Evolutionary conservation across 2,329 filamentous ascomycete species (phyloP), one percentile per base, ranked within the genome.

Genomic region (Incumbomyces delicatus): DNA sequence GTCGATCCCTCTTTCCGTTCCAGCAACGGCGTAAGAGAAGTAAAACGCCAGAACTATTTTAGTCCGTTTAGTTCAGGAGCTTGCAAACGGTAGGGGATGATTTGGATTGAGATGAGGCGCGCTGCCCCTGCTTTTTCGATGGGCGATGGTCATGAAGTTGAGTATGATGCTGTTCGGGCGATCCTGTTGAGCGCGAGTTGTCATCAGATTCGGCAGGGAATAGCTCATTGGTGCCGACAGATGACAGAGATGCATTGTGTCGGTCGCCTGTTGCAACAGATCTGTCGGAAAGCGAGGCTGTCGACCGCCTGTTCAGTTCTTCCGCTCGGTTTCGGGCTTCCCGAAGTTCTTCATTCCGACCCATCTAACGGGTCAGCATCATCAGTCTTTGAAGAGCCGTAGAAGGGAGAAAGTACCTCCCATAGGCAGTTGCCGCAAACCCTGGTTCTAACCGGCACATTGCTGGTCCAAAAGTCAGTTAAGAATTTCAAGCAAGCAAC

Each of bases 361-460:
- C 30, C 40, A 43, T 43, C 40, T 43, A 30, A 8, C 6, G 3
- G 5, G 22, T 27, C 8, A 27, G 22, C 8, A 8, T 5, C 8
- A 27, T 27, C 5, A 27, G n/a, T 27, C 22, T 27, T 27, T 8
- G 8, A 5, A 27, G 22, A 27, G 22, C 22, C 8, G 22, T 27
- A 27, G 22, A 27, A 27, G 22, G 5, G 22, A 27, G 22, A 27
- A 8, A 5, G 14, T 32, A 43, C 40, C 40, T 43, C 40, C 27
- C 27, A 32, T 17, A 43, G 16, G n/a, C 40, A 43, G 33, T 16
- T 13, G 16, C 40, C 40, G 13, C 40, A 43, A 16, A 27, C 33
- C 33, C 40, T 43, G n/a, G 40, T 43, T 17, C 40, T 16, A 16
- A 43, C 40, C 7, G 40, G 40, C 30, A 43, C 29, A 34, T 34